phyloP scores from a whole-genome alignment of 352 stramenopile genomes.

The Globisporangium barbulae region DNA sequence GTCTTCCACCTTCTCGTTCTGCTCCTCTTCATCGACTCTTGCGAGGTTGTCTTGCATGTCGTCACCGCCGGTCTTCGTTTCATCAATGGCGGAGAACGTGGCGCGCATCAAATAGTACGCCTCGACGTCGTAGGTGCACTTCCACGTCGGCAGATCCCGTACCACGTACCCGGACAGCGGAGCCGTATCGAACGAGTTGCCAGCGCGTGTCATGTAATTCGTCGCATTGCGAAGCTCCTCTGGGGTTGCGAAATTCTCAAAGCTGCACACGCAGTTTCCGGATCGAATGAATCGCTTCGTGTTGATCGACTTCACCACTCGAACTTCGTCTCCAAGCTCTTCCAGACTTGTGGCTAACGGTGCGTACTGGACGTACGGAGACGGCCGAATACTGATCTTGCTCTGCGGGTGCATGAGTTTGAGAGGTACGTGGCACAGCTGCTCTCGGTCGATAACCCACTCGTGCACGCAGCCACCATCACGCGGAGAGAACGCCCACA shows the following conservation, averaged over 20 bases:
- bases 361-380: conserved; percentile 81
- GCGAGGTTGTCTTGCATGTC: conserved; percentile 23
- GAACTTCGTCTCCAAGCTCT: conserved; percentile 72
- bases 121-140: conserved; percentile 87
- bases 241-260: conserved; percentile 70
- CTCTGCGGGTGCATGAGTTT: conserved; percentile 84
- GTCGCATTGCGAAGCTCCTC: conserved; percentile 62
- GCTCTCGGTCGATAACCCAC: conserved; percentile 84
- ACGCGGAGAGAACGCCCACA: conserved; percentile 86
- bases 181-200: conserved; percentile 30
- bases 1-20: conserved; percentile 64
- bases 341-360: conserved; percentile 77
- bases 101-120: conserved; percentile 86
- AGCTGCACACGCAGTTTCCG: conserved; percentile 77
- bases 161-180: conserved; percentile 78
- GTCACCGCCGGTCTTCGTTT: conserved; percentile 24
- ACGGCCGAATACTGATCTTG: conserved; percentile 86
- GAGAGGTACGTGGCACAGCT: conserved; percentile 79
- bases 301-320: conserved; percentile 64
- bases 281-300: conserved; percentile 80
- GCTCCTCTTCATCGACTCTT: conserved; percentile 50
- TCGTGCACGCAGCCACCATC: conserved; percentile 70
- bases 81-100: conserved; percentile 67
- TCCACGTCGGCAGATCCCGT: conserved; percentile 81
- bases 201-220: conserved; percentile 24